Percentiles rank a stretch among this genome's conserved stretches.
phyloP scores from a whole-genome alignment of 1,284 basidiomycete genomes.

The Trichosporon asahii region DNA sequence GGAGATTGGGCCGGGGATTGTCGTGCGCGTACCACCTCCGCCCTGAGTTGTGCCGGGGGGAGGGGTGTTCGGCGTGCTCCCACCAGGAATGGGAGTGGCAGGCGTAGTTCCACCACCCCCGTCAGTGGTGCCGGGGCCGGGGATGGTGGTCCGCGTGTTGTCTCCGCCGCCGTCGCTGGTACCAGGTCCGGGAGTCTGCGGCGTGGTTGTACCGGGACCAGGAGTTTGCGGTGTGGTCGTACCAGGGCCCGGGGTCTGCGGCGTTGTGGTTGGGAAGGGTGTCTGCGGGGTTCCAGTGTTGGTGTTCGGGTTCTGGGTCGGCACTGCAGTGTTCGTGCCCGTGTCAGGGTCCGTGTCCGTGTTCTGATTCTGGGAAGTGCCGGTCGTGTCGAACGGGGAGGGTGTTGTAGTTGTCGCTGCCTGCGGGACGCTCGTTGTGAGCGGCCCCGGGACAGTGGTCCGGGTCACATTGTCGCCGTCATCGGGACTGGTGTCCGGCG shows the following conservation, averaged over 20 bases:
- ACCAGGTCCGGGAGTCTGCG: not conserved
- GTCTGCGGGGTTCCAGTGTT: not conserved
- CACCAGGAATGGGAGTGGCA: not conserved
- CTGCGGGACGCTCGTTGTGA: not conserved
- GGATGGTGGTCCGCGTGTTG: not conserved
- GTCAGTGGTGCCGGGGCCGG: not conserved
- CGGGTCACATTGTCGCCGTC: not conserved
- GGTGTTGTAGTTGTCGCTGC: not conserved
- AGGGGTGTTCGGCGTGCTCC: not conserved
- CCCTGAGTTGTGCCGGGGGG: not conserved
- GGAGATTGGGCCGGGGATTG: not conserved
- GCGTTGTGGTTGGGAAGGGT: not conserved
- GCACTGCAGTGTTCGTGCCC: not conserved
- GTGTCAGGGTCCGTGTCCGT: not conserved
- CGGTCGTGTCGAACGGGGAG: not conserved
- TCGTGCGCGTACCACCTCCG: not conserved
- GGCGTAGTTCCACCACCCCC: not conserved
- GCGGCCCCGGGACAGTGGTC: not conserved
- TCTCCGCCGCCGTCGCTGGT: not conserved
- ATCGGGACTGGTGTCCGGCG: not conserved
- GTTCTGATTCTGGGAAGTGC: not conserved
- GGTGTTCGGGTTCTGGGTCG: not conserved
- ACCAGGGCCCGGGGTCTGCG: not conserved
- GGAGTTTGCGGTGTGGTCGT: not conserved
- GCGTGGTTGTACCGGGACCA: not conserved